Percentiles rank a stretch among this genome's conserved stretches.
Conservation (phyloP, 2,329 filamentous ascomycete species). For the Cylindrodendrum hubeiense region DNA sequence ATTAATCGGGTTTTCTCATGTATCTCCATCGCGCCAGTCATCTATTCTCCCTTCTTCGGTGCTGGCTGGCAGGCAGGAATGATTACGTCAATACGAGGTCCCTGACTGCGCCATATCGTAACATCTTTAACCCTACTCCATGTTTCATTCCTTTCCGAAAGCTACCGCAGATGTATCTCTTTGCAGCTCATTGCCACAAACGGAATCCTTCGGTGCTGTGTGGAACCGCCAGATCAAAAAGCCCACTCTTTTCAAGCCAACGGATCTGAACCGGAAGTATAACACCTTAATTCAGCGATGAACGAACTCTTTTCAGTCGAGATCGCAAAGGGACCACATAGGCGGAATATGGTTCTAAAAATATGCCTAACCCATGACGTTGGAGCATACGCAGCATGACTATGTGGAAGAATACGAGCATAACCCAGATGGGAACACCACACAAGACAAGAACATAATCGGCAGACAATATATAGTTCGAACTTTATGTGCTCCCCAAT, state of each 20-base stretch:
- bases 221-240: background rate
- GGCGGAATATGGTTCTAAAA: background rate
- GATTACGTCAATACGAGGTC: background rate
- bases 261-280: background rate
- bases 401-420: too few relatives aligned
- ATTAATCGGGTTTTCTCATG: background rate
- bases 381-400: background rate
- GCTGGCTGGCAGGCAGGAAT: background rate
- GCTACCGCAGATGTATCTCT: background rate
- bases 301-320: background rate
- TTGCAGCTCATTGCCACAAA: background rate
- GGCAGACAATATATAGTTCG: background rate
- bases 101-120: background rate
- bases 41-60: background rate
- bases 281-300: background rate
- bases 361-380: background rate
- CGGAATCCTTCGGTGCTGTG: background rate
- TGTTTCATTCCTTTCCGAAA: background rate
- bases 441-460: background rate
- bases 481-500: too few relatives aligned
- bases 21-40: background rate
- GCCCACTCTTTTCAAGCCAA: background rate
- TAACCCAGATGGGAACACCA: too few relatives aligned
- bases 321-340: background rate
- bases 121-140: background rate